Conservation (phyloP, 192 early-diverging fungal genomes). For the Chytriomyces sp. region DNA sequence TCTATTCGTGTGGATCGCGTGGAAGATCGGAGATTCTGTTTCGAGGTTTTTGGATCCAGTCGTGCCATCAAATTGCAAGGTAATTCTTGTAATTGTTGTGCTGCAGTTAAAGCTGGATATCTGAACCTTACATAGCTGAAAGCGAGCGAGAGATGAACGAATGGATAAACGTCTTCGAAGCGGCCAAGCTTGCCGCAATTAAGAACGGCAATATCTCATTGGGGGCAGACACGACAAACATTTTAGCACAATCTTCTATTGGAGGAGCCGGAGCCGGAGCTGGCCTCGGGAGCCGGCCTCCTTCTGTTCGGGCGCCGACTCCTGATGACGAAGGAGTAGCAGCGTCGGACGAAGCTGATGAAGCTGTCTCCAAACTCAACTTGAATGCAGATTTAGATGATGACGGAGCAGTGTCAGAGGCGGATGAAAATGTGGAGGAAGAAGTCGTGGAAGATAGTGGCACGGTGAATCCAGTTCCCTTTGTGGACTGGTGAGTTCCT, state of each 20-base stretch:
- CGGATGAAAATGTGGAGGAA: conserved; percentile 16
- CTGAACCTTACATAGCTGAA: conserved; percentile 60
- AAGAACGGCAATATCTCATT: neutral
- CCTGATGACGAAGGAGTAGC: conserved; percentile 39
- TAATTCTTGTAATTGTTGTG: conserved; percentile 44
- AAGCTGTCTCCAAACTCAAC: neutral
- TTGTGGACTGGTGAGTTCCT: conserved; percentile 17
- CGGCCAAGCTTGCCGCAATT: conserved; percentile 47
- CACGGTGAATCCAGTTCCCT: neutral
- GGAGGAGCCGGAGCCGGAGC: neutral
- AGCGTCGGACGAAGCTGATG: conserved; percentile 29
- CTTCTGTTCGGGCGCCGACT: neutral
- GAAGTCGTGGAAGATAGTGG: conserved; percentile 17
- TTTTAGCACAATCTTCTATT: neutral
- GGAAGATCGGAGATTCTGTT: conserved; percentile 72
- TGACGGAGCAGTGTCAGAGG: neutral
- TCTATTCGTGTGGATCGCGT: conserved; percentile 51
- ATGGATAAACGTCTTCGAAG: conserved; percentile 69
- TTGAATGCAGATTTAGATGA: neutral
- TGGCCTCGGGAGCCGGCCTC: neutral
- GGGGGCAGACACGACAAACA: neutral
- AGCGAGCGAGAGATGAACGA: conserved; percentile 67
- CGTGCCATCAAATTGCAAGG: conserved; percentile 42
- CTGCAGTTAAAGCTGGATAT: neutral
- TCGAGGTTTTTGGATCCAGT: conserved; percentile 65